These are phyloP conservation scores for Wickerhamomyces alni DNA, from an alignment of 805 yeast species.

Conservation along the genomic window DNA sequence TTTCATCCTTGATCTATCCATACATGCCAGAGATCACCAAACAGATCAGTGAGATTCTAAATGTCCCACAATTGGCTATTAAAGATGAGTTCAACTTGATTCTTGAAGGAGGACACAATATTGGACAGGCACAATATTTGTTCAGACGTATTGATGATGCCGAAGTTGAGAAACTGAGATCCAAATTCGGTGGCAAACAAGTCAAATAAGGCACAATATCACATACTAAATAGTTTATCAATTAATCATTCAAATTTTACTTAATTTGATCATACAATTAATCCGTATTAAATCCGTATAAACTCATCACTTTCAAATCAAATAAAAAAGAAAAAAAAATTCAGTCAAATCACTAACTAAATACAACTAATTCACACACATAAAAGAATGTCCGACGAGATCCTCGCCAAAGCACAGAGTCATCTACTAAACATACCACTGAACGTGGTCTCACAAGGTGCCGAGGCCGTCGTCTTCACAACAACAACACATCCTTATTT, in stretches of 20 bases:
- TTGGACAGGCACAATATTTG: slow-evolving; percentile 86
- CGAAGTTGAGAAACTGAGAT: slow-evolving; percentile 83
- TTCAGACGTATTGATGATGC: slow-evolving; percentile 89
- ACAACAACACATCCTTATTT: slow-evolving; percentile 64
- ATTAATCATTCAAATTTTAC: too few species aligned
- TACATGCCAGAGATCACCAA: slow-evolving; percentile 82
- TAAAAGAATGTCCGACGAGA: slow-evolving; percentile 45
- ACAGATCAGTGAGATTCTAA: slow-evolving; percentile 70
- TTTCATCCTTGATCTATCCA: slow-evolving; percentile 80
- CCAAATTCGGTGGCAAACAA: slow-evolving; percentile 78
- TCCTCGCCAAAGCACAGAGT: slow-evolving; percentile 36
- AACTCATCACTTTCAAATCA: slow-evolving; percentile 12
- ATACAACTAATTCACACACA: neutral
- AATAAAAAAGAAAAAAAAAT: too few species aligned
- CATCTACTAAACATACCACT: slow-evolving; percentile 46
- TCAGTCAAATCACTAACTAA: neutral
- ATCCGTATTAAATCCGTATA: too few species aligned
- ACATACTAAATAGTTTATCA: too few species aligned
- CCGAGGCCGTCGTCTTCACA: slow-evolving; percentile 77
- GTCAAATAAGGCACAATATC: slow-evolving; percentile 4
- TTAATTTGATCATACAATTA: too few species aligned
- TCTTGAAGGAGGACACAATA: slow-evolving; percentile 74
- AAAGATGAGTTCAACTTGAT: slow-evolving; percentile 69
- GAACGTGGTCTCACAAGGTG: slow-evolving; percentile 72
- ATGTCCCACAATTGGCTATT: slow-evolving; percentile 73